Evolutionary conservation across 306 rosid genomes (phyloP), one percentile per base, ranked within the genome.

Genomic region (Vigna unguiculata): DNA sequence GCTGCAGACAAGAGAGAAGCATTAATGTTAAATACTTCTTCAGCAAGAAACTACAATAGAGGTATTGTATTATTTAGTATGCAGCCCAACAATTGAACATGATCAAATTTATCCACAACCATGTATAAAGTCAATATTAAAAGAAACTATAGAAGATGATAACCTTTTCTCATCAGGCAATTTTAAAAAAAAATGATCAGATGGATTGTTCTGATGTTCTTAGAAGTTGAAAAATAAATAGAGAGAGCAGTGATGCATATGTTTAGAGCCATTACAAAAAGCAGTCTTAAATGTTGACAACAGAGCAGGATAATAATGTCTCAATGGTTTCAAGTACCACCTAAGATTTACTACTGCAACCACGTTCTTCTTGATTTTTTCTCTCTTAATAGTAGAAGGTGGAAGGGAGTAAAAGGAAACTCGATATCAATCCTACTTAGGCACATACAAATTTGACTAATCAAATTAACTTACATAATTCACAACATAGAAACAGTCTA

Each of bases 1-100:
- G 78, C 98, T 94, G 93, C 66, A 68, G 69, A 65, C 57, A 75
- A 71, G 61, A 53, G 61, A 74, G 59, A 66, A 69, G 22, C 28
- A 48, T 55, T 57, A 77, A 54, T 54, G 41, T 41, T 76, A 69
- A 57, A 25, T 11, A 53, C 47, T 12, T 74, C 72, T 54, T 28
- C 58, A 77, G 41, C 61, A 30, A 54, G 49, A 47, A 69, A 76
- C 22, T 16, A 69, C 71, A n/a, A 40, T 32, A 66, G 46, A 66
- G 52, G 49, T 36, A n/a, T 25, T 20, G 36, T 17, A 69, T 28
- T 38, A 59, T 19, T 59, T 51, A 10, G 63, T 20, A 22, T 19
- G 48, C 48, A 40, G 28, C 25, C n/a, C 54, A 47, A 36, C 2
- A 40, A 67, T 12, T 55, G 51, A 52, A 20, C 34, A 47, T 45